A percentile compares a stretch with the other conserved stretches of the same genome.
These are phyloP conservation scores for Monosporascus sp. DNA, from an alignment of 2,329 filamentous ascomycete genomes.

Conservation along the genomic window DNA sequence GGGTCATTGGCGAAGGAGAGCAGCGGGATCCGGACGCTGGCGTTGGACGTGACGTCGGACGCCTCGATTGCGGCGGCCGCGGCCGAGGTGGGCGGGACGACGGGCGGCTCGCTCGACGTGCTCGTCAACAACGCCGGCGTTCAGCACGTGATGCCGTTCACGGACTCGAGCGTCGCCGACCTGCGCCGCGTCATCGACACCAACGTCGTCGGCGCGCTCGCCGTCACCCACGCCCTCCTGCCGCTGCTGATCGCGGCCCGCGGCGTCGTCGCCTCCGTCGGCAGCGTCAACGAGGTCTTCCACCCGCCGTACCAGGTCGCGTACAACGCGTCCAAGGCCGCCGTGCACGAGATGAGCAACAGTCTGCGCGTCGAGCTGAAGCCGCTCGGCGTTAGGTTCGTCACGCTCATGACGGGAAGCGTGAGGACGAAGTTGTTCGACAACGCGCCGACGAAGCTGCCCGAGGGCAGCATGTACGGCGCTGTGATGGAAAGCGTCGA, in stretches of 20 bases:
- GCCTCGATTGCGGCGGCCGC: constrained; percentile 17
- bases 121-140: constrained; percentile 24
- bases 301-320: constrained; percentile 23
- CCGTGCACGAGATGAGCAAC: constrained; percentile 17
- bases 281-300: constrained; percentile 25
- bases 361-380: constrained; percentile 27
- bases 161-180: constrained; percentile 14
- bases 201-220: constrained; percentile 25
- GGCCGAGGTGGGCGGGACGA: constrained; percentile 9
- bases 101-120: constrained; percentile 15
- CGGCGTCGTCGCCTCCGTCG: constrained; percentile 21
- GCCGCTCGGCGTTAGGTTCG: constrained; percentile 26
- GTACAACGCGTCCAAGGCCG: constrained; percentile 28
- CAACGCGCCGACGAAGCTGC: constrained; percentile 20
- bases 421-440: constrained; percentile 24
- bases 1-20: constrained; percentile 10
- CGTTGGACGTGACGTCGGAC: constrained; percentile 25
- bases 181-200: constrained; percentile 16
- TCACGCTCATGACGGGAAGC: constrained; percentile 25
- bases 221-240: constrained; percentile 28
- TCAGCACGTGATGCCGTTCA: constrained; percentile 17
- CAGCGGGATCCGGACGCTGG: constrained; percentile 19
- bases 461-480: constrained; percentile 23
- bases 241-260: constrained; percentile 22
- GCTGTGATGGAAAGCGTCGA: constrained; percentile 20